phyloP scores from a whole-genome alignment of 2,329 filamentous ascomycete genomes.

The Pseudocercospora pini-densiflorae region DNA sequence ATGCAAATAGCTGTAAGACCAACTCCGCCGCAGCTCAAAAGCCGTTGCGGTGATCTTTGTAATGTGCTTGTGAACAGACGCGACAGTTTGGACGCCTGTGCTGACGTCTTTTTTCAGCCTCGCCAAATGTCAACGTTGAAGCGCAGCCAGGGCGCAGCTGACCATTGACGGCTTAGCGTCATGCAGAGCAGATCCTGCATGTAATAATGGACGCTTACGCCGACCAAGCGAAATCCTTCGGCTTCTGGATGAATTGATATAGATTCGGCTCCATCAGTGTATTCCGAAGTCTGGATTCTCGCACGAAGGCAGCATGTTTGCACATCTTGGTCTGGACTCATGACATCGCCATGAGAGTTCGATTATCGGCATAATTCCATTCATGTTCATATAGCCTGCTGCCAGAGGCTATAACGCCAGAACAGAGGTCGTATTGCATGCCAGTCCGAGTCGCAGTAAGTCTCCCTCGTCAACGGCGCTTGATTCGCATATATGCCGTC shows the following conservation, averaged over 20 bases:
- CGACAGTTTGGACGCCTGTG: neutral
- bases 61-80: neutral
- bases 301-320: neutral
- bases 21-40: neutral
- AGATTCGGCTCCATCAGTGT: neutral
- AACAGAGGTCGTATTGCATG: neutral
- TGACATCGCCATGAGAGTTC: neutral
- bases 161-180: neutral
- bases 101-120: neutral
- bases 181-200: neutral
- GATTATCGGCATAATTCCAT: neutral
- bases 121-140: neutral
- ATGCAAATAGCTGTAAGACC: conserved; percentile 1
- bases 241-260: neutral
- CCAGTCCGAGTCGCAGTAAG: neutral
- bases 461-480: neutral
- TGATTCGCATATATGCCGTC: neutral
- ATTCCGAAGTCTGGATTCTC: neutral
- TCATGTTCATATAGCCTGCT: neutral
- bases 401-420: neutral
- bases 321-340: neutral
- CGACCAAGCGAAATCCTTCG: neutral
- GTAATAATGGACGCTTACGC: neutral
- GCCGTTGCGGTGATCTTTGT: conserved; percentile 3
- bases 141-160: neutral